These are phyloP conservation scores for Phytophthora megakarya DNA, from an alignment of 352 stramenopile genomes.

Conservation along the genomic window DNA sequence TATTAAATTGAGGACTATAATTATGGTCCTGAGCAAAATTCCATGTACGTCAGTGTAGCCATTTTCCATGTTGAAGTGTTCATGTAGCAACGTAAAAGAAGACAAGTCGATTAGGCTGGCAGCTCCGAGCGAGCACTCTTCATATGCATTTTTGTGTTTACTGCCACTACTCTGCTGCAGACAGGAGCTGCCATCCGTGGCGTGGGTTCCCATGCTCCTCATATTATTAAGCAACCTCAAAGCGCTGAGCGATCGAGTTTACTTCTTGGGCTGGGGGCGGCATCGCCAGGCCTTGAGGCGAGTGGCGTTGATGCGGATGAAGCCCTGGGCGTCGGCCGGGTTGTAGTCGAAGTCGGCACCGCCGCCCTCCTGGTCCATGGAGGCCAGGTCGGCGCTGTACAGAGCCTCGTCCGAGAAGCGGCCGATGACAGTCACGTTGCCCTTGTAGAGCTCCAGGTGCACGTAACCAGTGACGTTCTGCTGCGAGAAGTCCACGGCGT, in stretches of 20 bases:
- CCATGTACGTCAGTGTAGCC: too few relatives aligned
- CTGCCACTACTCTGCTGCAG: conserved; percentile 23
- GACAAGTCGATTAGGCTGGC: neutral
- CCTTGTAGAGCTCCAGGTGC: conserved; percentile 97
- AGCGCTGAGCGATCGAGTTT: conserved; percentile 28
- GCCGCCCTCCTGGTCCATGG: conserved; percentile 98
- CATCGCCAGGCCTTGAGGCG: conserved; percentile 95
- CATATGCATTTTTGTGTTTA: conserved; percentile 38
- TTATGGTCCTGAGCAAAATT: neutral
- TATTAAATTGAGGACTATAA: neutral
- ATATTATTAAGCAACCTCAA: conserved; percentile 36
- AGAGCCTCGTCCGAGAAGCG: conserved; percentile 93
- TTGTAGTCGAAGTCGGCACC: conserved; percentile 97
- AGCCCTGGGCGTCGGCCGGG: conserved; percentile 96
- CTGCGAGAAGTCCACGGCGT: conserved; percentile 95
- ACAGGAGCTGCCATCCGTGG: neutral
- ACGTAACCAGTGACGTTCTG: conserved; percentile 95
- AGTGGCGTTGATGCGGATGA: conserved; percentile 98
- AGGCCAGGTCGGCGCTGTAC: conserved; percentile 97
- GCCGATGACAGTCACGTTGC: conserved; percentile 95
- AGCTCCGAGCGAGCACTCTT: conserved; percentile 20
- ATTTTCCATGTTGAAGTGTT: neutral
- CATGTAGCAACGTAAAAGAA: neutral
- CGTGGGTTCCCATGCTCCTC: conserved; percentile 14
- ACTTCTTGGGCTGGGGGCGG: conserved; percentile 55